Evolutionary conservation across 768 basidiomycete species (phyloP).

Genomic region (Mycena chlorophos): DNA sequence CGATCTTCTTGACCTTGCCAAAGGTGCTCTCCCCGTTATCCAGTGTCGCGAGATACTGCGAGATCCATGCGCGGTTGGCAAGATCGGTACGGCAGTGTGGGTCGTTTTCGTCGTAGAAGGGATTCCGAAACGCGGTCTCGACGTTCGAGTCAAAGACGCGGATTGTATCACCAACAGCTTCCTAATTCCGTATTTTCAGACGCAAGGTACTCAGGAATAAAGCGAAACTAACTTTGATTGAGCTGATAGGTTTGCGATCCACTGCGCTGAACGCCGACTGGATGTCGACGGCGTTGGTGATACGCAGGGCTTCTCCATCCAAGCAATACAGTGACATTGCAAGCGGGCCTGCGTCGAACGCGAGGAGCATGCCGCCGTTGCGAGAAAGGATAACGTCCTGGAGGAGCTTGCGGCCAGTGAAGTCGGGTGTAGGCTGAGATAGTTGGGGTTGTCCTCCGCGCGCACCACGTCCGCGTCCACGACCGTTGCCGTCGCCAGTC

Average conservation of each 20-base stretch:
- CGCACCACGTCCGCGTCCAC: slow-evolving; percentile 8
- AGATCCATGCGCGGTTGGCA: slow-evolving; percentile 50
- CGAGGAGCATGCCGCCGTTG: slow-evolving; percentile 43
- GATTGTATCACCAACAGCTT: slow-evolving; percentile 39
- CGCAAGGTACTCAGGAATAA: too few species aligned
- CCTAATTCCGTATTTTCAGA: too few species aligned
- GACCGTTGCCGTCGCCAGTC: slow-evolving; percentile 20
- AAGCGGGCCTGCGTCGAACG: slow-evolving; percentile 55
- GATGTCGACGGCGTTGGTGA: slow-evolving; percentile 56
- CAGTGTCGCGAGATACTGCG: slow-evolving; percentile 45
- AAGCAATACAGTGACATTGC: slow-evolving; percentile 49
- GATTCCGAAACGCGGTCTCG: slow-evolving; percentile 36
- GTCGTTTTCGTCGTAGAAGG: slow-evolving; percentile 34
- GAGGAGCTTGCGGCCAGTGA: slow-evolving; percentile 32
- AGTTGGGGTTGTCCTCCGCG: background rate
- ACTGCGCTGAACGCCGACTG: slow-evolving; percentile 49
- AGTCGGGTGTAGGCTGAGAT: slow-evolving; percentile 13
- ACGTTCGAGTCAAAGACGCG: slow-evolving; percentile 41
- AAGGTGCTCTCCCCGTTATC: slow-evolving; percentile 45
- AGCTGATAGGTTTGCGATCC: slow-evolving; percentile 41
- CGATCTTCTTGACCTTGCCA: slow-evolving; percentile 42
- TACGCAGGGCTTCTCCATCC: slow-evolving; percentile 34
- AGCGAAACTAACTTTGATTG: too few species aligned
- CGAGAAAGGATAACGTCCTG: slow-evolving; percentile 48
- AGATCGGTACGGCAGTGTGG: slow-evolving; percentile 36